Conservation (phyloP, 2,329 filamentous ascomycete genomes). For the Cercospora sp. region DNA sequence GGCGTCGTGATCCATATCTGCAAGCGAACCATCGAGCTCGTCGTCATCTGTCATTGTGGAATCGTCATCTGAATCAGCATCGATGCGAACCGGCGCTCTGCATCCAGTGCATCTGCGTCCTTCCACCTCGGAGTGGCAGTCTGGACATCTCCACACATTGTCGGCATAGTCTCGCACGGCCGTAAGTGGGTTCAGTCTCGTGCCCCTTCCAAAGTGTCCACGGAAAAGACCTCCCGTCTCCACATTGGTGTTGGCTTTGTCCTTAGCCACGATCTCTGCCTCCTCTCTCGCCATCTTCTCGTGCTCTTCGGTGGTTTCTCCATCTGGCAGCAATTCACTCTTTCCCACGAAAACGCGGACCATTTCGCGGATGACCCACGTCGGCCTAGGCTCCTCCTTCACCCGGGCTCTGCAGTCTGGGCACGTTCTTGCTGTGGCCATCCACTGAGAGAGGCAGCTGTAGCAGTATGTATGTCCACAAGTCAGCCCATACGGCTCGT, state of each 20-base stretch:
- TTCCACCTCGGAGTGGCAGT: conserved; percentile 64
- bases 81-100: conserved; percentile 45
- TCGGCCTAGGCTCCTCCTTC: conserved; percentile 60
- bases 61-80: conserved; percentile 47
- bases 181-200: conserved; percentile 32
- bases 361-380: conserved; percentile 66
- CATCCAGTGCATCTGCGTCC: conserved; percentile 60
- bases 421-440: conserved; percentile 63
- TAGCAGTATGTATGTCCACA: conserved; percentile 75
- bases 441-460: conserved; percentile 51
- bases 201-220: conserved; percentile 53
- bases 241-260: conserved; percentile 56
- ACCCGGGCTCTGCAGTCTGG: conserved; percentile 66
- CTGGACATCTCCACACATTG: conserved; percentile 62
- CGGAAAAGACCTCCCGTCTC: conserved; percentile 62
- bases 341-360: conserved; percentile 62
- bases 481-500: conserved; percentile 67
- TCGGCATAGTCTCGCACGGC: conserved; percentile 59
- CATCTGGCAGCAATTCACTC: conserved; percentile 60
- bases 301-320: conserved; percentile 65
- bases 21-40: conserved; percentile 44
- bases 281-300: conserved; percentile 59
- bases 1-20: conserved; percentile 41
- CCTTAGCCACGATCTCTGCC: conserved; percentile 58
- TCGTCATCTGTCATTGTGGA: conserved; percentile 39